Percentiles rank a stretch among this genome's conserved stretches.
Evolutionary conservation across 179 eudicot species (phyloP).

Genomic region (Drosera spatulata): DNA sequence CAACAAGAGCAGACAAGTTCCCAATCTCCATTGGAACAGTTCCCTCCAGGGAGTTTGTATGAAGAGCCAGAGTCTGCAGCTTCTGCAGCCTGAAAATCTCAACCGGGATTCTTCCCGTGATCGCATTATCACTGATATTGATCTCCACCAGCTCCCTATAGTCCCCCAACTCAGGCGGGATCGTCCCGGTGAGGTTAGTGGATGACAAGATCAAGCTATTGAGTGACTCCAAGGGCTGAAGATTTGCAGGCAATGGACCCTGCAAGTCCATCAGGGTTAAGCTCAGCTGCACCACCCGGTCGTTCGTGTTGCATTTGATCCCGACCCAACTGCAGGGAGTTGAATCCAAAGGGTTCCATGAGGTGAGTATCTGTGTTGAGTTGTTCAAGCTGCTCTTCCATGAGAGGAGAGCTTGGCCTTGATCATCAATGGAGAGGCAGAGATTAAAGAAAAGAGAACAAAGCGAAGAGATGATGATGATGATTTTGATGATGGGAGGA

Average conservation of each 20-base stretch:
- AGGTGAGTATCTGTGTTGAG: constrained; percentile 26
- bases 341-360: constrained; percentile 46
- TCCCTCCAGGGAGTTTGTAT: constrained; percentile 49
- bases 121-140: constrained; percentile 54
- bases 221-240: constrained; percentile 36
- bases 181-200: constrained; percentile 54
- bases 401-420: constrained; percentile 61
- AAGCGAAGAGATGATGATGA: constrained; percentile 13
- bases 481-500: constrained; percentile 12
- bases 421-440: constrained; percentile 56
- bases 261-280: constrained; percentile 41
- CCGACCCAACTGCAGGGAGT: constrained; percentile 71
- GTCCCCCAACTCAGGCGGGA: constrained; percentile 61
- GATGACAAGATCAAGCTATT: constrained; percentile 42
- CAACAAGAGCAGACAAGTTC: constrained; percentile 33
- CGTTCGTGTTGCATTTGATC: constrained; percentile 32
- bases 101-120: constrained; percentile 55
- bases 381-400: constrained; percentile 58
- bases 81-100: constrained; percentile 46
- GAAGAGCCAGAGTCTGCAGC: constrained; percentile 36
- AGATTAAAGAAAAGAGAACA: constrained; percentile 15
- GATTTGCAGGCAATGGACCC: constrained; percentile 56
- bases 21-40: constrained; percentile 55
- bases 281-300: constrained; percentile 31
- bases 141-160: constrained; percentile 31